Conservation (phyloP, 2,329 filamentous ascomycete genomes). For the Cryoendolithus antarcticus region DNA sequence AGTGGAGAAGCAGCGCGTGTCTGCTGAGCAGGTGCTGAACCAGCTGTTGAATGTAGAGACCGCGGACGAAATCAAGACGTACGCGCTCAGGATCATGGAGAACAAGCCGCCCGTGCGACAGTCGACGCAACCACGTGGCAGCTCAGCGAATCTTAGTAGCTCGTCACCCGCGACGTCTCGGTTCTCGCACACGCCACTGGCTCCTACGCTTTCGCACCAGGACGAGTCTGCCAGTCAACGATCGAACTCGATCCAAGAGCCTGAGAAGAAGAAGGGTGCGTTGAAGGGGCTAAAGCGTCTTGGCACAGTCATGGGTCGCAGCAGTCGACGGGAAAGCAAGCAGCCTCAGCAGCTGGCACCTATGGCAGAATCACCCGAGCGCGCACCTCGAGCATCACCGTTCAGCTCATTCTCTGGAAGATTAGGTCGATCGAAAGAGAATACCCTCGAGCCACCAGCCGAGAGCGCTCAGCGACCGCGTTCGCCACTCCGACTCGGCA, state of each 20-base stretch:
- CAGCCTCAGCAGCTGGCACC: slow-evolving; percentile 16
- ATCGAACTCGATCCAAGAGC: slow-evolving; percentile 1
- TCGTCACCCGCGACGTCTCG: slow-evolving; percentile 10
- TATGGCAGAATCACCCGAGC: slow-evolving; percentile 33
- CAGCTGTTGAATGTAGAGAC: slow-evolving; percentile 78
- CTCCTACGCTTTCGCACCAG: slow-evolving; percentile 2
- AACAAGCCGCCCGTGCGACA: background rate
- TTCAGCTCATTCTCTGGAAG: slow-evolving; percentile 50
- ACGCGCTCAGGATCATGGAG: slow-evolving; percentile 35
- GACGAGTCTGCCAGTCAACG: background rate
- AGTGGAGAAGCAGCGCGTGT: slow-evolving; percentile 60
- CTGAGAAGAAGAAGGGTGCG: slow-evolving; percentile 25
- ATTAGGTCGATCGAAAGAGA: slow-evolving; percentile 48
- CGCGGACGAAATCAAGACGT: slow-evolving; percentile 71
- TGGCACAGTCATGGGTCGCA: slow-evolving; percentile 55
- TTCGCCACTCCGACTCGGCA: slow-evolving; percentile 20
- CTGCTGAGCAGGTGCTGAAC: slow-evolving; percentile 69
- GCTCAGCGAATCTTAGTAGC: slow-evolving; percentile 6
- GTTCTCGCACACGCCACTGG: slow-evolving; percentile 16
- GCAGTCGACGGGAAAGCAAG: slow-evolving; percentile 47
- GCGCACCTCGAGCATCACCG: slow-evolving; percentile 46
- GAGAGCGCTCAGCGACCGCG: slow-evolving; percentile 17
- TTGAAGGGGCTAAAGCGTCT: slow-evolving; percentile 44
- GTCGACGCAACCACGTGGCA: slow-evolving; percentile 9
- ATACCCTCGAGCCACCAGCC: slow-evolving; percentile 25